Evolutionary conservation across 176 grass and related monocot genomes (phyloP).

Genomic region (Avena eriantha): DNA sequence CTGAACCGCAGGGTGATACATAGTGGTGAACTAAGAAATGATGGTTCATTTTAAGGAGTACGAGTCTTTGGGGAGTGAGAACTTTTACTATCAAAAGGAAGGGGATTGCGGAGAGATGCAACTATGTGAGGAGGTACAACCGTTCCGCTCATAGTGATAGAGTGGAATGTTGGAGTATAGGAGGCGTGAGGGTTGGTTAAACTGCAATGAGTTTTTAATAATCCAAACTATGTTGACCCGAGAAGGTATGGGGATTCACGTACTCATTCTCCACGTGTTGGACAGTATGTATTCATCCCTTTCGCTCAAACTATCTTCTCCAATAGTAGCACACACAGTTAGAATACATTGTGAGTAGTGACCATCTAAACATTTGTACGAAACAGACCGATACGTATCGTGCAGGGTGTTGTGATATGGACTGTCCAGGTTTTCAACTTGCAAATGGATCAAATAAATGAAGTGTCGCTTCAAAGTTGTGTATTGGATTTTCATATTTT

Average conservation of each 20-base stretch:
- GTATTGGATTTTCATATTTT: no score
- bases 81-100: neutral
- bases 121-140: neutral
- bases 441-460: neutral
- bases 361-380: neutral
- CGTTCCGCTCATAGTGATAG: neutral
- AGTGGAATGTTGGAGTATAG: neutral
- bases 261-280: neutral
- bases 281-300: neutral
- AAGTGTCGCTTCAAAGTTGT: no score
- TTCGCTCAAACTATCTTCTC: neutral
- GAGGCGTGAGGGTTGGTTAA: no score
- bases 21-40: neutral
- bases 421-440: neutral
- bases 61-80: neutral
- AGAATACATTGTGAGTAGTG: neutral
- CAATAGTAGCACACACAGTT: neutral
- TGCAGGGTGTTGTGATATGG: constrained; percentile 4
- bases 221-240: neutral
- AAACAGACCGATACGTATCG: constrained; percentile 8
- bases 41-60: neutral
- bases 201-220: no score
- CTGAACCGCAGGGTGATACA: neutral
- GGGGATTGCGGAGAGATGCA: neutral
- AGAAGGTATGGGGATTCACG: neutral